Conservation (phyloP, 148 eudicot genomes). For the Rhododendron henanense region DNA sequence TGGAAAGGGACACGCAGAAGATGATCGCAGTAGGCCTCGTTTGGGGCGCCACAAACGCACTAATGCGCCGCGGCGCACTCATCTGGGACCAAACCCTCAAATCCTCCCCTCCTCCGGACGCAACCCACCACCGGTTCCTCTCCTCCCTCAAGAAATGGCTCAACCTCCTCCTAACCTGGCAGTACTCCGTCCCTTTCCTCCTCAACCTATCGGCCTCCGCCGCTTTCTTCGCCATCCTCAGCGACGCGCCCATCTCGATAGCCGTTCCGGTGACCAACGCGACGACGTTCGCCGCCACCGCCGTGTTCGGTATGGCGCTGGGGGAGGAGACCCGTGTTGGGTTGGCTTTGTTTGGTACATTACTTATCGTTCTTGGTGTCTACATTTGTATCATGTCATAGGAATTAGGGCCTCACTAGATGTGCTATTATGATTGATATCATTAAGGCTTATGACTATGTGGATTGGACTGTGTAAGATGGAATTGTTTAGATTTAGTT, state of each 20-base stretch:
- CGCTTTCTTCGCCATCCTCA: slow-evolving; percentile 64
- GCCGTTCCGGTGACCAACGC: slow-evolving; percentile 96
- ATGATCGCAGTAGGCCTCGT: slow-evolving; percentile 79
- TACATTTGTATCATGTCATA: slow-evolving; percentile 54
- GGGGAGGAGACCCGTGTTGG: slow-evolving; percentile 27
- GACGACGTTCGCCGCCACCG: slow-evolving; percentile 77
- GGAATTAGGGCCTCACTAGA: neutral
- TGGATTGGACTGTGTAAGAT: neutral
- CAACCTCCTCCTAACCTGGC: slow-evolving; percentile 54
- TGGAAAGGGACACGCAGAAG: slow-evolving; percentile 52
- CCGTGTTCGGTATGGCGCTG: slow-evolving; percentile 55
- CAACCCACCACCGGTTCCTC: slow-evolving; percentile 16
- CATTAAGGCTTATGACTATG: no score
- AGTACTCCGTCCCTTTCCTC: slow-evolving; percentile 64
- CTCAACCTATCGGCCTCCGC: slow-evolving; percentile 77
- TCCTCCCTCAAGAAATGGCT: slow-evolving; percentile 43
- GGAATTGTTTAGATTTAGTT: neutral
- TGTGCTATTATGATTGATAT: neutral
- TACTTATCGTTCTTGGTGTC: slow-evolving; percentile 63
- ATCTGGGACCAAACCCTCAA: slow-evolving; percentile 52
- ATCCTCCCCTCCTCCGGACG: slow-evolving; percentile 24
- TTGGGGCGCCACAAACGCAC: slow-evolving; percentile 80
- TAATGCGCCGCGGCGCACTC: slow-evolving; percentile 65
- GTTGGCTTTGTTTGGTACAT: slow-evolving; percentile 61
- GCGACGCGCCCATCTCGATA: slow-evolving; percentile 57